Conservation (phyloP, 2,329 filamentous ascomycete genomes). For the Paramyrothecium sp. region DNA sequence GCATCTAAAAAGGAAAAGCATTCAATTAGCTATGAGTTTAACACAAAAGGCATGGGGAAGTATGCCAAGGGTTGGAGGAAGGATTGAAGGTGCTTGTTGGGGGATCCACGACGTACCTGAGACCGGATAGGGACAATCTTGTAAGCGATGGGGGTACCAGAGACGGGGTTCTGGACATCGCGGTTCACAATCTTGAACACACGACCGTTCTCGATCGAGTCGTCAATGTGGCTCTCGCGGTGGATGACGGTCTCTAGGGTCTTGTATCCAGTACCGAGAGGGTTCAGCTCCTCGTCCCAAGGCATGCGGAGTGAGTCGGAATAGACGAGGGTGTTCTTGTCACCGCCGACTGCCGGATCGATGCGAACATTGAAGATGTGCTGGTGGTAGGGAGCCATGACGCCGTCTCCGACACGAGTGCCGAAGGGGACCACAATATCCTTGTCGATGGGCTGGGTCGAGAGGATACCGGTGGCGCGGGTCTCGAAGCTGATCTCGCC, state of each 20-base stretch:
- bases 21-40: too few species aligned
- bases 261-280: neutral
- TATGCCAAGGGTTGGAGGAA: too few species aligned
- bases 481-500: conserved; percentile 55
- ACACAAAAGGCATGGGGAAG: too few species aligned
- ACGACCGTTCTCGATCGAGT: neutral
- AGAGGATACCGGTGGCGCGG: conserved; percentile 59
- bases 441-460: conserved; percentile 50
- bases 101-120: too few species aligned
- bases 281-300: neutral
- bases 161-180: conserved; percentile 34
- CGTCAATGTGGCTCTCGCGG: neutral
- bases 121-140: conserved; percentile 46
- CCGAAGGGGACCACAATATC: conserved; percentile 48
- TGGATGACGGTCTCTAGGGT: too few species aligned
- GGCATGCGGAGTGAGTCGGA: neutral
- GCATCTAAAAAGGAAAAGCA: too few species aligned
- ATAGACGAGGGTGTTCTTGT: too few species aligned
- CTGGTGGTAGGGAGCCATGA: conserved; percentile 60
- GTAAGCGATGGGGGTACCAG: conserved; percentile 42
- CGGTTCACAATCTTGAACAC: conserved; percentile 38
- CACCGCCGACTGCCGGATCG: conserved; percentile 42
- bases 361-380: conserved; percentile 59
- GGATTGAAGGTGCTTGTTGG: too few species aligned
- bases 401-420: conserved; percentile 56